Conservation (phyloP, 1,284 basidiomycete genomes). For the Austropuccinia psidii region DNA sequence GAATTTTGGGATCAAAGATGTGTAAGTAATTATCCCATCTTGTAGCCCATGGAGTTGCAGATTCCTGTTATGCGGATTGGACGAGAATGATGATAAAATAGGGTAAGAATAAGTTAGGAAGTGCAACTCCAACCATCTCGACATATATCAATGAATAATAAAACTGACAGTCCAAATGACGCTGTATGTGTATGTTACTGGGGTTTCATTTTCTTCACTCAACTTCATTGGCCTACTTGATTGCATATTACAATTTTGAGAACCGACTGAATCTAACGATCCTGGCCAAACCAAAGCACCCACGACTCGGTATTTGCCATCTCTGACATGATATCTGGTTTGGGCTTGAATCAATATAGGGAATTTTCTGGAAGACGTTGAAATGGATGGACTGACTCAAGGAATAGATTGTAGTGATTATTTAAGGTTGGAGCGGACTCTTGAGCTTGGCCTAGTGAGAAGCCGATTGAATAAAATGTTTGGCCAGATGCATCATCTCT, state of each 20-base stretch:
- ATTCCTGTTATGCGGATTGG: slow-evolving; percentile 55
- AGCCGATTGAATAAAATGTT: slow-evolving; percentile 60
- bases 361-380: not conserved
- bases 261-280: slow-evolving; percentile 53
- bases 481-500: slow-evolving; percentile 66
- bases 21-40: slow-evolving; percentile 93
- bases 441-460: slow-evolving; percentile 46
- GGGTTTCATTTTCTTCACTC: slow-evolving; percentile 58
- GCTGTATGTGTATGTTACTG: slow-evolving; percentile 80
- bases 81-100: not conserved
- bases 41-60: slow-evolving; percentile 65
- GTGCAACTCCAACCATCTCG: slow-evolving; percentile 20
- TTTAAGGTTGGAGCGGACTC: slow-evolving; percentile 60
- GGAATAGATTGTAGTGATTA: slow-evolving; percentile 80
- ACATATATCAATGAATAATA: not conserved
- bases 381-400: slow-evolving; percentile 54
- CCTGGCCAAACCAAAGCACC: slow-evolving; percentile 85
- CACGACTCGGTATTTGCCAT: slow-evolving; percentile 64
- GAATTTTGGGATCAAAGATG: slow-evolving; percentile 63
- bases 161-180: slow-evolving; percentile 70
- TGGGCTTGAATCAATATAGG: not conserved
- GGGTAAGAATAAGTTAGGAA: not conserved
- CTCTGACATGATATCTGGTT: slow-evolving; percentile 67
- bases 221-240: slow-evolving; percentile 54
- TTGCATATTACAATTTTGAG: slow-evolving; percentile 39